phyloP scores from a whole-genome alignment of 2,329 filamentous ascomycete genomes.

The Colletotrichum orbiculare region DNA sequence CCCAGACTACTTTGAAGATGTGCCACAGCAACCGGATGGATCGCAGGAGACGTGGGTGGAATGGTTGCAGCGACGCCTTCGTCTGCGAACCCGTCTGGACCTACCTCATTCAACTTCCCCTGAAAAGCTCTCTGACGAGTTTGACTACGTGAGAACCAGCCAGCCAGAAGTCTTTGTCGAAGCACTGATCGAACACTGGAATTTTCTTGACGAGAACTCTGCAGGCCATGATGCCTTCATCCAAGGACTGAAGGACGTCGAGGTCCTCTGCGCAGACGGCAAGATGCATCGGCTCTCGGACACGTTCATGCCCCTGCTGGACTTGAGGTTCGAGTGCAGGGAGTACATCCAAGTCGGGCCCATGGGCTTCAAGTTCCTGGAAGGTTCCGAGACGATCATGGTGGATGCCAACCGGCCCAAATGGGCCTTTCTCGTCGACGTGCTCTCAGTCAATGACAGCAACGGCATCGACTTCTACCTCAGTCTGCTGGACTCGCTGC shows the following conservation, averaged over 20 bases:
- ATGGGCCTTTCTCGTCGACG: slow-evolving; percentile 4
- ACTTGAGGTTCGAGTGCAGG: neutral
- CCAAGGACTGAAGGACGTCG: neutral
- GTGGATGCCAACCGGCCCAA: neutral
- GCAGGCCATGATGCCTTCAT: neutral
- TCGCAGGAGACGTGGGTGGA: neutral
- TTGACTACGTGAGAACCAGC: neutral
- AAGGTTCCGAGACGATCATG: neutral
- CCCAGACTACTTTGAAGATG: neutral
- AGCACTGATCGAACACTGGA: neutral
- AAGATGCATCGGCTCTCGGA: neutral
- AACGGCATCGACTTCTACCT: neutral
- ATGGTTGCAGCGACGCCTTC: neutral
- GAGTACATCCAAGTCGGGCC: neutral
- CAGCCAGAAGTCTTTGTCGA: neutral
- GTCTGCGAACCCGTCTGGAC: neutral
- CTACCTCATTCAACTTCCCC: neutral
- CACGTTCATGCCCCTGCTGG: neutral
- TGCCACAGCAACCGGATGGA: too few species aligned
- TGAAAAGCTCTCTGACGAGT: neutral
- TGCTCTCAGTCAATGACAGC: neutral
- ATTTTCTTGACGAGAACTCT: neutral
- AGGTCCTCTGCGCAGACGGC: neutral
- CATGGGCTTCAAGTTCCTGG: neutral
- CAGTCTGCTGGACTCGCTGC: neutral